Percentiles rank a stretch among this genome's conserved stretches.
phyloP scores from a whole-genome alignment of 768 basidiomycete species.

The Mycena haematopus region DNA sequence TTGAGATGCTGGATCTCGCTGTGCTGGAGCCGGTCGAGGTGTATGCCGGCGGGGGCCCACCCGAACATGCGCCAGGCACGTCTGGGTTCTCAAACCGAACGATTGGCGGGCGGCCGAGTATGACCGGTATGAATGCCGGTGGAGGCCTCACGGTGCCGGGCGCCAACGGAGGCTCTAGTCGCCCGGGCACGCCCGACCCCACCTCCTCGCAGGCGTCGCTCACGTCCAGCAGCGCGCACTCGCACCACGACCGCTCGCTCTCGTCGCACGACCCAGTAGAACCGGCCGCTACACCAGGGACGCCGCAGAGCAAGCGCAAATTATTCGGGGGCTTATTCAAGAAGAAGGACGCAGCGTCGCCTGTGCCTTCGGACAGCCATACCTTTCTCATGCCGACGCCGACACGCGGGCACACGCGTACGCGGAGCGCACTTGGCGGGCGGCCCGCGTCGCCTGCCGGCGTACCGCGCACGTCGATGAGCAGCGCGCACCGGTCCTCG shows the following conservation, averaged over 20 bases:
- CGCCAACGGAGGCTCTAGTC: slow-evolving; percentile 12
- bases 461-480: slow-evolving; percentile 20
- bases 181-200: slow-evolving; percentile 33
- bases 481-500: slow-evolving; percentile 27
- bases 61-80: slow-evolving; percentile 22
- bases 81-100: slow-evolving; percentile 25
- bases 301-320: slow-evolving; percentile 54
- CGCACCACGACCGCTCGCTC: slow-evolving; percentile 3
- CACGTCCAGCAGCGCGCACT: slow-evolving; percentile 28
- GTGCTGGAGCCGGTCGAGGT: slow-evolving; percentile 85
- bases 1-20: slow-evolving; percentile 81
- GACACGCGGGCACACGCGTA: slow-evolving; percentile 30
- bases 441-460: slow-evolving; percentile 9
- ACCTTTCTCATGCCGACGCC: slow-evolving; percentile 34
- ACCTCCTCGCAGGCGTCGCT: slow-evolving; percentile 38
- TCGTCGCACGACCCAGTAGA: slow-evolving; percentile 23
- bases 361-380: not conserved
- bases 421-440: slow-evolving; percentile 4
- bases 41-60: slow-evolving; percentile 43
- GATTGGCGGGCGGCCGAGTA: slow-evolving; percentile 23
- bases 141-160: slow-evolving; percentile 14
- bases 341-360: slow-evolving; percentile 46
- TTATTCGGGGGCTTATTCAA: slow-evolving; percentile 80
- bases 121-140: not conserved
- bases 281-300: slow-evolving; percentile 32